These are phyloP conservation scores for Ophiostoma piceae DNA, from an alignment of 2,329 filamentous ascomycete species.

Conservation along the genomic window DNA sequence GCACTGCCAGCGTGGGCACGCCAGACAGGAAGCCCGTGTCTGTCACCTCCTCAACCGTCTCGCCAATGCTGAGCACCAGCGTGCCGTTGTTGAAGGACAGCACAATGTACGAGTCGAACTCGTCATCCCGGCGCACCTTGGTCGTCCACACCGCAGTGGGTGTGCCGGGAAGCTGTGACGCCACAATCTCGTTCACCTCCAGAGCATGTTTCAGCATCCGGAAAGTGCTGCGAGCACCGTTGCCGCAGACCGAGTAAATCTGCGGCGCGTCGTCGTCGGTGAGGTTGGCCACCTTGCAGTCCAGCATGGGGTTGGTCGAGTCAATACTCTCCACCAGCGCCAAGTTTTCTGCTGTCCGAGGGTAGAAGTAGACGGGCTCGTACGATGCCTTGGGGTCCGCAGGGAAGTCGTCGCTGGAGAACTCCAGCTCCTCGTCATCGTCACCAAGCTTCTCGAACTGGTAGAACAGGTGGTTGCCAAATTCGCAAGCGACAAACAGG, in stretches of 20 bases:
- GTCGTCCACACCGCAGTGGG: slow-evolving; percentile 94
- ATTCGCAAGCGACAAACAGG: slow-evolving; percentile 85
- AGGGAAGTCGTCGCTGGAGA: slow-evolving; percentile 75
- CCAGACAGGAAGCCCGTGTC: slow-evolving; percentile 88
- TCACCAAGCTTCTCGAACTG: slow-evolving; percentile 97
- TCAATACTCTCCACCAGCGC: slow-evolving; percentile 79
- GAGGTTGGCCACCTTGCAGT: slow-evolving; percentile 86
- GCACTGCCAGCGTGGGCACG: slow-evolving; percentile 84
- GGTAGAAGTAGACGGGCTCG: slow-evolving; percentile 77
- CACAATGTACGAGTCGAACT: slow-evolving; percentile 93
- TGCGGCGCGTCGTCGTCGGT: slow-evolving; percentile 92
- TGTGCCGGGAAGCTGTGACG: slow-evolving; percentile 82
- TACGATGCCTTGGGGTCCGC: slow-evolving; percentile 67
- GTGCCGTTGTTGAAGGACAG: slow-evolving; percentile 87
- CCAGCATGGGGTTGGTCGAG: slow-evolving; percentile 84
- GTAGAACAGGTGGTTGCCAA: slow-evolving; percentile 90
- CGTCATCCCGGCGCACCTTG: slow-evolving; percentile 72
- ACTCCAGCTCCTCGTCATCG: slow-evolving; percentile 85
- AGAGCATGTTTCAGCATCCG: slow-evolving; percentile 87
- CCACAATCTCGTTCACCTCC: slow-evolving; percentile 92
- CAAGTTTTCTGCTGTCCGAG: slow-evolving; percentile 73
- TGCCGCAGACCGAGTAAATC: slow-evolving; percentile 88
- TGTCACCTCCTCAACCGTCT: slow-evolving; percentile 91
- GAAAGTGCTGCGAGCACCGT: slow-evolving; percentile 83
- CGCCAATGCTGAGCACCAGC: slow-evolving; percentile 87